Evolutionary conservation across 2,329 filamentous ascomycete species (phyloP), one percentile per base, ranked within the genome.

Genomic region (Chalara sp.): DNA sequence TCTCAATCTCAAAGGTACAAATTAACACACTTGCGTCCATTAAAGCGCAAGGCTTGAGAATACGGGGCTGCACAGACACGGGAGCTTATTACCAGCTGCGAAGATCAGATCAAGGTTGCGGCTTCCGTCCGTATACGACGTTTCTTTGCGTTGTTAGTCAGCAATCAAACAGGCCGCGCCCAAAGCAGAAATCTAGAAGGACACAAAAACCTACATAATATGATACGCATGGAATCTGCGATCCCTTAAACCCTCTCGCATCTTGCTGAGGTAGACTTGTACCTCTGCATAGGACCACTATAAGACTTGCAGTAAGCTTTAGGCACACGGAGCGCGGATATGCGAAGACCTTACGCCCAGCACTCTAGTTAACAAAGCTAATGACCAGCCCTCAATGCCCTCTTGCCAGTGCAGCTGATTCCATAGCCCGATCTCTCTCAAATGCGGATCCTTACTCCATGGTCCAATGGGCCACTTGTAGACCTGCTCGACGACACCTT

Each of bases 401-500:
- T 45, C 5, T 31, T 29, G 44, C 5, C 21, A 31, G 44, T 29
- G 30, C 33, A 45, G 28, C 29, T 45, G 53, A 33, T 53, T 55
- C 54, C 54, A 56, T n/a, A 28, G 32, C 47, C 61, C 61, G 8
- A 63, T n/a, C n/a, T 63, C 63, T 41, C 59, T 60, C 13, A 65
- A 46, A 11, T 57, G 57, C 1, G 55, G 52, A 53, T 69, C 65
- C 32, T 50, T 52, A 1, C 64, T 53, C 68, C 68, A 70, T 4
- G 59, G 57, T 6, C 65, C 64, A 3, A 67, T 47, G 7, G 68
- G 68, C 29, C 60, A 52, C 48, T 62, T 61, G 44, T 59, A 57
- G 6, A 55, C 56, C 6, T 54, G 53, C 42, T 66, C 60, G 1
- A 53, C 57, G 2, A 69, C 49, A 40, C 68, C 65, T 8, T 60